Conservation (phyloP, 73 alveolate genomes). For the Paramecium sexaurelia region DNA sequence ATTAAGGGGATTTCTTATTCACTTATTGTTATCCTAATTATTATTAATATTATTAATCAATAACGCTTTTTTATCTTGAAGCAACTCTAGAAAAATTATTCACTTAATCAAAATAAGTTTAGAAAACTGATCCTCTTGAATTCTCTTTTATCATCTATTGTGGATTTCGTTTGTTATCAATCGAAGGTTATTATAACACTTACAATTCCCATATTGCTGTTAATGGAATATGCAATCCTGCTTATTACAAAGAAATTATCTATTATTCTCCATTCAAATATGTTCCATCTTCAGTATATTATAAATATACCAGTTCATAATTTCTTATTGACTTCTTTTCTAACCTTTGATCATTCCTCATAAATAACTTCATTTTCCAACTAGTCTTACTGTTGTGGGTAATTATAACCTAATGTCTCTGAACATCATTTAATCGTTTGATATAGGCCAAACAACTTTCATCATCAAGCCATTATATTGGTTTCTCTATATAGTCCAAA, state of each 20-base stretch:
- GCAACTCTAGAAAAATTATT: neutral
- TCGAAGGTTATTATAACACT: neutral
- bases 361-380: slow-evolving; percentile 10
- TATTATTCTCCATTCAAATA: neutral
- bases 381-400: neutral
- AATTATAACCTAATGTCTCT: neutral
- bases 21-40: neutral
- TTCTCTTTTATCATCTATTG: too few species aligned
- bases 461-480: neutral
- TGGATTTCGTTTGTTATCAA: neutral
- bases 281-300: neutral
- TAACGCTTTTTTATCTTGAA: neutral
- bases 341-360: neutral
- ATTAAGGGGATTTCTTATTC: neutral
- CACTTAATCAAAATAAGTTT: neutral
- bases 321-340: neutral
- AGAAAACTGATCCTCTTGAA: too few species aligned
- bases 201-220: neutral
- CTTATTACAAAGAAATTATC: neutral
- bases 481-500: neutral
- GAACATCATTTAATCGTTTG: neutral
- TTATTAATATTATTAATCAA: neutral
- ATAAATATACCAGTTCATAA: neutral
- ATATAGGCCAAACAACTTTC: neutral
- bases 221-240: neutral